phyloP scores from a whole-genome alignment of 2,329 filamentous ascomycete species.

The Paracamarosporium sp. region DNA sequence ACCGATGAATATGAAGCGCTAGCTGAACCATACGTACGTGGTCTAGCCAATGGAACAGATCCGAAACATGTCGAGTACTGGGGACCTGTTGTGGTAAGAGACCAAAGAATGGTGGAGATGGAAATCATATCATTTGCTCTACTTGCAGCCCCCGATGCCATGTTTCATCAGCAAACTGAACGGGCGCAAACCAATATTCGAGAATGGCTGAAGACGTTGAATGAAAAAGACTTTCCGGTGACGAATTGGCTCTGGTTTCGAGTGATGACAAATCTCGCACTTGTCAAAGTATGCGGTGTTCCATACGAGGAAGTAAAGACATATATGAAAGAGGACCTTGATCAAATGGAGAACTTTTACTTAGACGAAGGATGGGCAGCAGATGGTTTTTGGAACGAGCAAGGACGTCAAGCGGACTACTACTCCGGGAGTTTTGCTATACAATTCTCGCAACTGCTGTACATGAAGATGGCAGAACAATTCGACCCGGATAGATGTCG shows the following conservation, averaged over 20 bases:
- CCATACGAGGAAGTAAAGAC: slow-evolving; percentile 40
- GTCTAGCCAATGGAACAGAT: slow-evolving; percentile 44
- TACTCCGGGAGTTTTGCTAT: slow-evolving; percentile 63
- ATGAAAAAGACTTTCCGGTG: slow-evolving; percentile 53
- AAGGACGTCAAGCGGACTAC: slow-evolving; percentile 56
- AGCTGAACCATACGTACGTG: slow-evolving; percentile 34
- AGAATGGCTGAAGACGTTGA: slow-evolving; percentile 53
- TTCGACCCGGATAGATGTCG: slow-evolving; percentile 49
- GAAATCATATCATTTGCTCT: slow-evolving; percentile 60
- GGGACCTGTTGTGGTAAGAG: slow-evolving; percentile 54
- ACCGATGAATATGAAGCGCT: slow-evolving; percentile 25
- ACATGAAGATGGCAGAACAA: slow-evolving; percentile 52
- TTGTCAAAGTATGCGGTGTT: slow-evolving; percentile 52
- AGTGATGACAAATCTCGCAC: slow-evolving; percentile 57
- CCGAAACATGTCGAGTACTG: slow-evolving; percentile 52
- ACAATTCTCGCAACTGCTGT: slow-evolving; percentile 59
- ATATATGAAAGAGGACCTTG: slow-evolving; percentile 52
- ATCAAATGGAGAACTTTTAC: slow-evolving; percentile 55
- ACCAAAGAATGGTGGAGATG: slow-evolving; percentile 63
- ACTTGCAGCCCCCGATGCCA: slow-evolving; percentile 51
- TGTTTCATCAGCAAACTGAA: slow-evolving; percentile 38
- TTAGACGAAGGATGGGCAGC: slow-evolving; percentile 56
- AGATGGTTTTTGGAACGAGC: slow-evolving; percentile 54
- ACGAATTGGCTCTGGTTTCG: slow-evolving; percentile 64
- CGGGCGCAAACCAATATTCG: slow-evolving; percentile 46